Conservation (phyloP, 192 early-diverging fungal genomes). For the Entomortierella chlamydospora region DNA sequence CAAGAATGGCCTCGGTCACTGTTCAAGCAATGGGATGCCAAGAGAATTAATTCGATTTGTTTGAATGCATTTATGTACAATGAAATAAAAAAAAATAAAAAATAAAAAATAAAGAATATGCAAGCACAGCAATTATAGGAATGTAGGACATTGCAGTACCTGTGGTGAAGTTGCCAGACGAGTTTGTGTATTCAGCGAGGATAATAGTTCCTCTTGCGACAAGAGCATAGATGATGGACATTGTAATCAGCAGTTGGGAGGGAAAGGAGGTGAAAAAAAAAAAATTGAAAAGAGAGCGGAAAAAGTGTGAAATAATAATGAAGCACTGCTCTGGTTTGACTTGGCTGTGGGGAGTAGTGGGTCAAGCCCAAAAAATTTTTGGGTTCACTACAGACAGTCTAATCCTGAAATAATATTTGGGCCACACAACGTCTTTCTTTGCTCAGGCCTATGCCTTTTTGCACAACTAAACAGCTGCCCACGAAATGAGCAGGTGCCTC, state of each 20-base stretch:
- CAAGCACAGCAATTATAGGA: background rate
- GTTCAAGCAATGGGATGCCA: background rate
- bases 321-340: too few species aligned
- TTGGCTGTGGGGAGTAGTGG: too few species aligned
- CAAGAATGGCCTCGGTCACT: conserved; percentile 89
- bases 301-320: too few species aligned
- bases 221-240: conserved; percentile 86
- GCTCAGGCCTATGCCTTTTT: too few species aligned
- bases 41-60: background rate
- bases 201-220: conserved; percentile 82
- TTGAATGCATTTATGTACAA: too few species aligned
- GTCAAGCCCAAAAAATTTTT: too few species aligned
- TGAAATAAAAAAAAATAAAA: background rate
- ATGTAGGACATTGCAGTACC: conserved; percentile 50
- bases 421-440: too few species aligned
- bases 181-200: conserved; percentile 86
- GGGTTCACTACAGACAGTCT: too few species aligned
- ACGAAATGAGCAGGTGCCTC: too few species aligned
- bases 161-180: conserved; percentile 84
- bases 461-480: too few species aligned
- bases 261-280: background rate
- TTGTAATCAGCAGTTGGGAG: conserved; percentile 19
- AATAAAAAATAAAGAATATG: background rate
- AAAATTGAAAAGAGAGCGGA: background rate
- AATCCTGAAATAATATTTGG: too few species aligned